Base-by-base conservation (phyloP, 2,329 filamentous ascomycete genomes). In the Cytospora mali region DNA sequence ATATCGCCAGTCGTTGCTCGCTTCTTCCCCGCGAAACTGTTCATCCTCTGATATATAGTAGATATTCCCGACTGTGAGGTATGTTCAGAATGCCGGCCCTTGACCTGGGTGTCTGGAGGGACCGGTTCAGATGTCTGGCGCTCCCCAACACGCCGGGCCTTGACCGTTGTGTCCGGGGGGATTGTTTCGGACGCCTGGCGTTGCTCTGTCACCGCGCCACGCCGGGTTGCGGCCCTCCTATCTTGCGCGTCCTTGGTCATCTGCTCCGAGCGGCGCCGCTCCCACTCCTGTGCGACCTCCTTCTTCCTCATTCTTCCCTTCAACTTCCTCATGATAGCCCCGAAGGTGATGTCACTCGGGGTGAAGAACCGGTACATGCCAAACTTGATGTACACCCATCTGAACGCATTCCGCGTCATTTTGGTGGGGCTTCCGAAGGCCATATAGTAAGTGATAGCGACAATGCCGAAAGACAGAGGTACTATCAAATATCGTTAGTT, bases 291-390 rank as follows among this genome's bases (percentile, higher is more conserved):
- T n/a, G 59, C 56, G 6, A 49, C 61, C 48, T 62, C 55, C 29
- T 57, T 65, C 25, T 35, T 60, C 49, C 49, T 59, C 3, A 29
- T 39, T 2, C 60, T 46, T 6, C 50, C 56, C 52, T 23, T 54
- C 29, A 60, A 56, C 23, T 18, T 51, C 16, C 50, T 61, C 13
- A 48, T 53, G 1, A 63, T 52, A 2, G 55, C 35, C 18, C 56
- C 16, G 6, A 65, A 18, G 0, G 60, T 57, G 10, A 63, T 16
- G 0, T 65, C 63, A 9, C 52, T 9, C 2, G 63, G 63, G 0
- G 55, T 61, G 33, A 65, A 65, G 28, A 65, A 11, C n/a, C 61
- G 28, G 52, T 65, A 65, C 63, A 65, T 62, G 10, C 63, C 63
- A n/a, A 18, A 55, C n/a, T 60, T 62, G 51, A 65, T 62, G 27